Conservation (phyloP, 306 rosid genomes). For the Glycyrrhiza uralensis region DNA sequence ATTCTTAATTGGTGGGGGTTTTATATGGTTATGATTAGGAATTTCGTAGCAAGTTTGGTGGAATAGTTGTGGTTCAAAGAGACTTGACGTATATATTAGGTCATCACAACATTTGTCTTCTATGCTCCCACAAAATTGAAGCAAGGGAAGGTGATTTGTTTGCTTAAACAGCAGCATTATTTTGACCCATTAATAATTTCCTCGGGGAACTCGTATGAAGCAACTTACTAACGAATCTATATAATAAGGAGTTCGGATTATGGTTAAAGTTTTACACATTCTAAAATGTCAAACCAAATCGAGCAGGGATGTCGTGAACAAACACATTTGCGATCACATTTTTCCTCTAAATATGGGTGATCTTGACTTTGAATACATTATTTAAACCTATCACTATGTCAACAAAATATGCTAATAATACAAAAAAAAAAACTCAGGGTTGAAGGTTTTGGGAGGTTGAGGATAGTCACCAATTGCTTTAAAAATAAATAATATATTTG, state of each 20-base stretch:
- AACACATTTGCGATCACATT: not conserved
- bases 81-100: conserved; percentile 4
- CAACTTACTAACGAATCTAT: not conserved
- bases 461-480: conserved; percentile 13
- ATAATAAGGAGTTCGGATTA: not conserved
- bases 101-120: conserved; percentile 4
- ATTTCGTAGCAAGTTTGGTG: conserved; percentile 21
- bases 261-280: not conserved
- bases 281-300: not conserved
- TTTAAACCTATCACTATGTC: not conserved
- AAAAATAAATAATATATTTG: not conserved
- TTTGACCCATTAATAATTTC: not conserved
- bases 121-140: not conserved
- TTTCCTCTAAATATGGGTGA: conserved; percentile 2
- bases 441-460: conserved; percentile 18
- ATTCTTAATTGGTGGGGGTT: conserved; percentile 14
- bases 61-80: conserved; percentile 11
- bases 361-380: conserved; percentile 17
- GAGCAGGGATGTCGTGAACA: not conserved
- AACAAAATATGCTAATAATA: not conserved
- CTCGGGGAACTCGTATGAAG: not conserved
- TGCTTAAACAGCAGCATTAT: not conserved
- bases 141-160: not conserved
- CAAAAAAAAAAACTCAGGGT: not conserved
- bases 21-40: conserved; percentile 26